Evolutionary conservation across 208 protist genomes (phyloP), one percentile per base, ranked within the genome.

Genomic region (Trypanosoma melophagium): DNA sequence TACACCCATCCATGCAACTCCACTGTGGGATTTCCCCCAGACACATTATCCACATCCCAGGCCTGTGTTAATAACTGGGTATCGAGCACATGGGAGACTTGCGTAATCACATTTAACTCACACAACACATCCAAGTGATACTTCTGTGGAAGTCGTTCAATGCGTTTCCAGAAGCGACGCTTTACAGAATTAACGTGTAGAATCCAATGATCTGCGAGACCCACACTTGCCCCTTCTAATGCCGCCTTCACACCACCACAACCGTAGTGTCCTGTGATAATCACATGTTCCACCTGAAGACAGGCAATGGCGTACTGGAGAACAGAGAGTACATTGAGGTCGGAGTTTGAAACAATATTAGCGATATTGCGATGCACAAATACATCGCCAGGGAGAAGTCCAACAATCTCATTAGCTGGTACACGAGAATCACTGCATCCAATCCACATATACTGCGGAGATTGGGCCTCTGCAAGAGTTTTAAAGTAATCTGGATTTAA

Each of bases 351-450:
- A 13, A 96, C 85, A 19, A 98, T 87, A 67, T 98, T 98, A 21
- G 92, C 96, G 38, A 98, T 91, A 77, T 98, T 98, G 38, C 96
- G 83, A 69, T 98, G 94, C 28, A 98, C 93, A 79, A 98, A 98
- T 25, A 98, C 71, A 60, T 97, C 85, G 45, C 94, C 96, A 7
- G 88, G 87, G 55, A 90, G 84, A 21, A 96, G 82, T n/a, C 88
- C 89, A 7, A 95, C 90, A 12, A 98, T 75, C 57, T 92, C 79
- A 70, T 96, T 94, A 0, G 95, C 90, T 13, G 86, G 86, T 47
- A 95, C 87, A 25, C 84, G 81, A 53, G 73, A 86, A 78, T 98
- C 96, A 21, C 81, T 86, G 71, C 96, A 98, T 53, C 95, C 95
- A 57, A 98, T 97, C 90, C 93, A 98, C 1, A 98, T 64, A 74